Evolutionary conservation across 2,329 filamentous ascomycete species (phyloP), one percentile per base, ranked within the genome.

Genomic region (Scedosporium apiospermum): DNA sequence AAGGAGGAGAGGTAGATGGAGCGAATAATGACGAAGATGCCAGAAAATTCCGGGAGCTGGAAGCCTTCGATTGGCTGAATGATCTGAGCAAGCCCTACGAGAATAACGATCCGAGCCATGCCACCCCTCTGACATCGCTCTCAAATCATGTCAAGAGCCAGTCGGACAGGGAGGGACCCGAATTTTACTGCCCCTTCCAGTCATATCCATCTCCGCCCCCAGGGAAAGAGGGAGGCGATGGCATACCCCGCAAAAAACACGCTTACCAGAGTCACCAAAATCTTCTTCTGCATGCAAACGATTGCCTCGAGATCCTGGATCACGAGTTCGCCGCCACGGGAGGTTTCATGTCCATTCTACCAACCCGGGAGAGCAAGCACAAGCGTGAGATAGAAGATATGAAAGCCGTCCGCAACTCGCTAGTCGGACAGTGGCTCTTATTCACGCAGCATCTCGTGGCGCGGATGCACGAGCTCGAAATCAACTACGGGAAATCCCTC

Each of bases 281-380:
- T 38, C 76, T 86, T 16, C 72, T 84, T 30, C 75, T 77, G 73
- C 84, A 86, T 68, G 82, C 83, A 64, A 86, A 86, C 68, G 77
- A 80, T 64, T 81, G 83, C 60, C 78, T 87, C 5, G 83, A 86
- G 72, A 75, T 81, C 2, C 77, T 87, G 6, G 84, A 87, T 66
- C 82, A 86, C 68, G 83, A 86, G 69, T 83, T 80, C 67, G 76
- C 77, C 53, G 74, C 77, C 27, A 80, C 81, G 42, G 84, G 84
- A 16, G 84, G 84, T 2, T 71, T 87, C 18, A 73, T 86, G 51
- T 77, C 79, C 18, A 72, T 86, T 6, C 75, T 87, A 1, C 84
- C 83, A 0, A 73, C 74, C 2, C 73, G 76, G 16, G 69, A 70
- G 2, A 70, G 70, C 2, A 73, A 76, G 16, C 69, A 70, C 3